A percentile compares a stretch with the other conserved stretches of the same genome.
These are phyloP conservation scores for Polyplosphaeria fusca DNA, from an alignment of 495 filamentous ascomycete species.

Conservation along the genomic window DNA sequence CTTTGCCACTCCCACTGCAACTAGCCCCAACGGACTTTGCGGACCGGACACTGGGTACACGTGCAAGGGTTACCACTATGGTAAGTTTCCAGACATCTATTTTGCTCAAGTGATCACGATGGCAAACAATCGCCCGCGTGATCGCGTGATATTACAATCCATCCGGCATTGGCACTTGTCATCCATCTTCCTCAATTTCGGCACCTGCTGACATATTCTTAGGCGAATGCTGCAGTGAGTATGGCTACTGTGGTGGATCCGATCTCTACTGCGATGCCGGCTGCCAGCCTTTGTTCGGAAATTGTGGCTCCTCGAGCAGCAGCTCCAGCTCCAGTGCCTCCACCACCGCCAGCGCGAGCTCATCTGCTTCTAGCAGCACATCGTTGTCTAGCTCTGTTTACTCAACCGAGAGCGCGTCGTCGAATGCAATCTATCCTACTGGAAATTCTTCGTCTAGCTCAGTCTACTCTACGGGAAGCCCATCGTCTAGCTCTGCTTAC, in stretches of 20 bases:
- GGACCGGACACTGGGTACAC: slow-evolving; percentile 13
- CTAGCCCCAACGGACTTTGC: slow-evolving; percentile 1
- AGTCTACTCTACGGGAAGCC: not conserved
- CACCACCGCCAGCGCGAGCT: not conserved
- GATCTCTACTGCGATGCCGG: slow-evolving; percentile 9
- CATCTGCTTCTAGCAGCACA: not conserved
- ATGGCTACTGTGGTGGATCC: slow-evolving; percentile 14
- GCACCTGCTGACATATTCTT: too few species aligned
- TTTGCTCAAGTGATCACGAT: too few species aligned
- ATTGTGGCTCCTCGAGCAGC: slow-evolving; percentile 6
- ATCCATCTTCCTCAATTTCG: too few species aligned
- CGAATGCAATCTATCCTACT: not conserved
- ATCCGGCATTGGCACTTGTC: too few species aligned
- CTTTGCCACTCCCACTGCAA: slow-evolving; percentile 5
- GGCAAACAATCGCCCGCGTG: too few species aligned
- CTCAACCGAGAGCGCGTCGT: not conserved
- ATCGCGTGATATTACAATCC: too few species aligned
- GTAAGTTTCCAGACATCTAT: too few species aligned
- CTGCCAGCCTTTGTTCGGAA: slow-evolving; percentile 13
- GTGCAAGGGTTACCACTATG: slow-evolving; percentile 14
- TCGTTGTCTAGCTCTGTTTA: slow-evolving; percentile 2
- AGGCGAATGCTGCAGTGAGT: slow-evolving; percentile 15
- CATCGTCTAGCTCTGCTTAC: not conserved
- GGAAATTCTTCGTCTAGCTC: not conserved
- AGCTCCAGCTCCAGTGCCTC: slow-evolving; percentile 3